Conservation (phyloP, 1,284 basidiomycete species). For the Thelephora terrestris region DNA sequence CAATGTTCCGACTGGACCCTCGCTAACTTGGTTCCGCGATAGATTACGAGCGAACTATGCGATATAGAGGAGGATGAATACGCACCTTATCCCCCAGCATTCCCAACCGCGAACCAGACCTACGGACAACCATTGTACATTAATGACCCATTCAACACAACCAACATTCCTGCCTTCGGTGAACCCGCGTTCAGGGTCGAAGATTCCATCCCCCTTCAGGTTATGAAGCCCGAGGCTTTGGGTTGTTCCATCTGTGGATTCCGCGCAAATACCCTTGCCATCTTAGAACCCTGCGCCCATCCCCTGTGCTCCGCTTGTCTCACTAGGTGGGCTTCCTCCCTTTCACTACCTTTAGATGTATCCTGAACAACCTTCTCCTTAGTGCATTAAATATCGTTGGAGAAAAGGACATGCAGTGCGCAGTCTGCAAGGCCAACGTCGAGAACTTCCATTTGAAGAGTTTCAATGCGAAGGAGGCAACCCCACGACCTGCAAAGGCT, state of each 20-base stretch:
- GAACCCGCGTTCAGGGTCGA: conserved; percentile 11
- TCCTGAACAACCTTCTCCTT: not conserved
- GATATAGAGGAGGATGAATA: conserved; percentile 65
- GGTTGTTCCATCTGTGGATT: conserved; percentile 44
- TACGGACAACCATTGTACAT: conserved; percentile 23
- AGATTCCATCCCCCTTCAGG: conserved; percentile 9
- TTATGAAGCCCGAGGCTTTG: conserved; percentile 6
- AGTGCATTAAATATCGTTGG: conserved; percentile 73
- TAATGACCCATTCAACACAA: conserved; percentile 25
- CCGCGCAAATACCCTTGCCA: conserved; percentile 39
- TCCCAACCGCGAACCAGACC: conserved; percentile 25
- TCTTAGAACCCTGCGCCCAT: conserved; percentile 63
- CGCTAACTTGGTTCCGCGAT: conserved; percentile 13
- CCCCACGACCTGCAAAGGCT: conserved; percentile 7
- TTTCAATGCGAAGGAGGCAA: conserved; percentile 5
- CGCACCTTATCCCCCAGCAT: conserved; percentile 36
- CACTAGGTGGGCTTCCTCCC: conserved; percentile 30
- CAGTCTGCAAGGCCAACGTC: conserved; percentile 60
- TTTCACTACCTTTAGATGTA: not conserved
- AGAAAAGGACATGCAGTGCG: conserved; percentile 75
- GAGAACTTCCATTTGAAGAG: conserved; percentile 51
- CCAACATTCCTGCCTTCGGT: conserved; percentile 16
- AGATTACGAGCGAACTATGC: conserved; percentile 45
- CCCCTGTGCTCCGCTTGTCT: conserved; percentile 68
- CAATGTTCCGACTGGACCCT: not conserved